A percentile compares a stretch with the other conserved stretches of the same genome.
phyloP scores from a whole-genome alignment of 2,329 filamentous ascomycete species.

The Rachicladosporium sp. region DNA sequence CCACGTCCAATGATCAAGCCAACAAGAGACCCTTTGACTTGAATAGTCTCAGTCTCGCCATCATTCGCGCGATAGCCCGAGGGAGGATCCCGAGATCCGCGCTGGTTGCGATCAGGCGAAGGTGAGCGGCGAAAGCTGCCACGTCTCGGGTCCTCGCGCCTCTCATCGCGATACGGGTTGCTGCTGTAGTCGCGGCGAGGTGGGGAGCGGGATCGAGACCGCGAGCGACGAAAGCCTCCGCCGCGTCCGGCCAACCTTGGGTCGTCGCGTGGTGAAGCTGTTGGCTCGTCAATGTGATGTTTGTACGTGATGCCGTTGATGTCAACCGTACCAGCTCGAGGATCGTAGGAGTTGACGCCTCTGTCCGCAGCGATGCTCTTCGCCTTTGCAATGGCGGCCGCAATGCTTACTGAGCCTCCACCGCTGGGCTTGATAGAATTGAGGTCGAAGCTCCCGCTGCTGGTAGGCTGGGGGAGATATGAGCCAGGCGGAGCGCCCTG shows the following conservation, averaged over 20 bases:
- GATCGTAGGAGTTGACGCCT: conserved; percentile 45
- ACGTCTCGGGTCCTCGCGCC: conserved; percentile 54
- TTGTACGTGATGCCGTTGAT: too few species aligned
- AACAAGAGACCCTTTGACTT: conserved; percentile 76
- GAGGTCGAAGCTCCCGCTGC: conserved; percentile 66
- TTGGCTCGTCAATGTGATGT: too few species aligned
- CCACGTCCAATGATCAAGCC: conserved; percentile 84
- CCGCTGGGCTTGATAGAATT: conserved; percentile 67
- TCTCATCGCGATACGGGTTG: conserved; percentile 76
- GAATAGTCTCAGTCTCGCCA: conserved; percentile 68
- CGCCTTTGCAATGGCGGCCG: conserved; percentile 74
- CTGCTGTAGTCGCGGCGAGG: conserved; percentile 53
- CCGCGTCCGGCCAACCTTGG: conserved; percentile 41
- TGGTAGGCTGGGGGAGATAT: conserved; percentile 53
- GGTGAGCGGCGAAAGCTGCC: conserved; percentile 55
- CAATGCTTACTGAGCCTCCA: conserved; percentile 70
- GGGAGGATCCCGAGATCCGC: conserved; percentile 15
- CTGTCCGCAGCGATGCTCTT: conserved; percentile 72
- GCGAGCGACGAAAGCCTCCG: conserved; percentile 43
- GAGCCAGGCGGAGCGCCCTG: conserved; percentile 8
- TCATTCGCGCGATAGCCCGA: conserved; percentile 32
- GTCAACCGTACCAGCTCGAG: conserved; percentile 17
- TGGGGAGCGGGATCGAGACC: conserved; percentile 60
- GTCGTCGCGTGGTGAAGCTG: conserved; percentile 24
- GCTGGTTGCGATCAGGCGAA: conserved; percentile 41